These are phyloP conservation scores for Alloteropsis semialata DNA, from an alignment of 176 grass and related monocot genomes.

Conservation along the genomic window DNA sequence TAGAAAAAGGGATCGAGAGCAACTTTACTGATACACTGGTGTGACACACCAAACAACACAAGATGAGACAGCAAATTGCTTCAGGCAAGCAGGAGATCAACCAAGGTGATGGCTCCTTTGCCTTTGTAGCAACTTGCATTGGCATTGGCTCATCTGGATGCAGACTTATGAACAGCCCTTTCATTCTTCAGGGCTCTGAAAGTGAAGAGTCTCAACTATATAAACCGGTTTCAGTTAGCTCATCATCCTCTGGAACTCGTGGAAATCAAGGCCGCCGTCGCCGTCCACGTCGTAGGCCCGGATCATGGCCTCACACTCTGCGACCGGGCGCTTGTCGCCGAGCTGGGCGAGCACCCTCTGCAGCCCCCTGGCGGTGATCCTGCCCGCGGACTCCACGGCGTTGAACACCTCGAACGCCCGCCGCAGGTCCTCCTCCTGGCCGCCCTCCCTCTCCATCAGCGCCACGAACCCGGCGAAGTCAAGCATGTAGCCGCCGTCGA, in stretches of 20 bases:
- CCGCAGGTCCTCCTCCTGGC: constrained; percentile 69
- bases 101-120: not conserved
- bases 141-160: constrained; percentile 50
- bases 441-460: constrained; percentile 69
- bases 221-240: constrained; percentile 36
- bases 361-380: constrained; percentile 79
- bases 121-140: constrained; percentile 20
- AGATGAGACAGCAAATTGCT: constrained; percentile 27
- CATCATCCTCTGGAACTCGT: constrained; percentile 94
- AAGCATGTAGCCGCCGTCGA: constrained; percentile 40
- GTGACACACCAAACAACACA: constrained; percentile 47
- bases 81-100: not conserved
- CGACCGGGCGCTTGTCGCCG: constrained; percentile 70
- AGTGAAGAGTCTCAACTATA: not conserved
- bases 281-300: constrained; percentile 83
- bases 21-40: constrained; percentile 34
- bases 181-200: not conserved
- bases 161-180: constrained; percentile 37
- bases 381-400: constrained; percentile 63
- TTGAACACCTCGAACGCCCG: constrained; percentile 93
- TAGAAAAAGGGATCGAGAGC: not conserved
- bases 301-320: constrained; percentile 84
- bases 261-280: constrained; percentile 87
- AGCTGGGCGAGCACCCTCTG: constrained; percentile 76
- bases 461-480: constrained; percentile 83